phyloP scores from a whole-genome alignment of 228 moss, liverwort and hornwort genomes.

The Sphagnum magellanicum region DNA sequence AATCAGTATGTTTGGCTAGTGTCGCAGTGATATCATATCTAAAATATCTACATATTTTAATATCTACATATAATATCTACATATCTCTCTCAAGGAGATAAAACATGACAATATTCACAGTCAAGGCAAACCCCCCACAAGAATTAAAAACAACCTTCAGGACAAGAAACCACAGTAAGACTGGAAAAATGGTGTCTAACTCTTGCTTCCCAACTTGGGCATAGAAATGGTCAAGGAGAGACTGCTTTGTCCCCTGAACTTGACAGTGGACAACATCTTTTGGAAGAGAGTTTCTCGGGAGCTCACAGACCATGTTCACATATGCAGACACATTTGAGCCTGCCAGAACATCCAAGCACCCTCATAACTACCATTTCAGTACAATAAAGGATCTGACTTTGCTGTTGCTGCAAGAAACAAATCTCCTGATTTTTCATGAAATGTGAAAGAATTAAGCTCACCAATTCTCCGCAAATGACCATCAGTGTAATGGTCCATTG shows the following conservation, averaged over 20 bases:
- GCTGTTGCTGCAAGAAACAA: not conserved
- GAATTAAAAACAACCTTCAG: too few species aligned
- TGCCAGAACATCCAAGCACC: not conserved
- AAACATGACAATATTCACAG: too few species aligned
- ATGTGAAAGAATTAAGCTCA: not conserved
- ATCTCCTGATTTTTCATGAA: not conserved
- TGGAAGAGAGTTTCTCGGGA: slow-evolving; percentile 38
- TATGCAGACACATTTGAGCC: slow-evolving; percentile 41
- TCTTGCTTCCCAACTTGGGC: slow-evolving; percentile 37
- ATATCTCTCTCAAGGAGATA: too few species aligned
- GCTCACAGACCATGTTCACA: slow-evolving; percentile 39
- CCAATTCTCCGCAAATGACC: slow-evolving; percentile 47
- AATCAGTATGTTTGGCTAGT: too few species aligned
- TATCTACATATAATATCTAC: too few species aligned
- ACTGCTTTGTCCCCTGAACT: slow-evolving; percentile 48
- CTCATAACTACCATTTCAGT: not conserved
- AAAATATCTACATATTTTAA: too few species aligned
- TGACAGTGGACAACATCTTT: slow-evolving; percentile 55
- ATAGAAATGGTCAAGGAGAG: slow-evolving; percentile 51
- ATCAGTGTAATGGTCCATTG: slow-evolving; percentile 44
- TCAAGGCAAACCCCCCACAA: too few species aligned
- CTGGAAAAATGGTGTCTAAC: slow-evolving; percentile 5
- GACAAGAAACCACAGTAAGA: not conserved
- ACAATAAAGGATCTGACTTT: not conserved
- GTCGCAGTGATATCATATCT: too few species aligned